Evolutionary conservation across 192 early-diverging fungal species (phyloP).

Genomic region (Coemansia sp.): DNA sequence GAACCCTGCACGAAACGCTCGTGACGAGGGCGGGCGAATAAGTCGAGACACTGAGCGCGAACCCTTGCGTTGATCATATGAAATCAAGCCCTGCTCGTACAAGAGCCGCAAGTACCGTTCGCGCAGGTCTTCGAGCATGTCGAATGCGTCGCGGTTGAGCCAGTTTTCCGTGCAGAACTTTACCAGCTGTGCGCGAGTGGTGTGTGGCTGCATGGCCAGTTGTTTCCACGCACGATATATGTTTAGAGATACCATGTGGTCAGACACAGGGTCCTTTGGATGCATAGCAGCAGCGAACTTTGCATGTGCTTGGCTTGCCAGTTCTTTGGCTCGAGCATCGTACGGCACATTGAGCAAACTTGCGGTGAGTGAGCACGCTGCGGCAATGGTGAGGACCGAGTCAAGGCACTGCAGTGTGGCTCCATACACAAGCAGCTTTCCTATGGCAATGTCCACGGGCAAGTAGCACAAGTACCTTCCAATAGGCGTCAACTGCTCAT

Average conservation of each 20-base stretch:
- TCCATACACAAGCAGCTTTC: conserved; percentile 74
- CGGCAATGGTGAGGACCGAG: conserved; percentile 71
- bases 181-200: no score
- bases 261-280: neutral
- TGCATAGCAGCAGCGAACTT: neutral
- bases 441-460: conserved; percentile 73
- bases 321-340: neutral
- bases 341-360: neutral
- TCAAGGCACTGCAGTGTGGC: conserved; percentile 75
- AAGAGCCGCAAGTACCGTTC: conserved; percentile 34
- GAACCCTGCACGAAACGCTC: neutral
- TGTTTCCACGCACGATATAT: neutral
- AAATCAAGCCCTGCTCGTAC: neutral
- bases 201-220: neutral
- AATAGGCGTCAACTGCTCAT: conserved; percentile 63
- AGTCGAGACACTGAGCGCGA: neutral
- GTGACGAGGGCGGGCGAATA: neutral
- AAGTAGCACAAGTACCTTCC: conserved; percentile 69
- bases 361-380: conserved; percentile 3
- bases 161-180: neutral
- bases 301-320: neutral
- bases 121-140: conserved; percentile 30
- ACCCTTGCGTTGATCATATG: neutral
- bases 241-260: neutral
- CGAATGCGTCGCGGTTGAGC: conserved; percentile 19